Evolutionary conservation across 1,284 basidiomycete genomes (phyloP).

Genomic region (Marasmius fiardii): DNA sequence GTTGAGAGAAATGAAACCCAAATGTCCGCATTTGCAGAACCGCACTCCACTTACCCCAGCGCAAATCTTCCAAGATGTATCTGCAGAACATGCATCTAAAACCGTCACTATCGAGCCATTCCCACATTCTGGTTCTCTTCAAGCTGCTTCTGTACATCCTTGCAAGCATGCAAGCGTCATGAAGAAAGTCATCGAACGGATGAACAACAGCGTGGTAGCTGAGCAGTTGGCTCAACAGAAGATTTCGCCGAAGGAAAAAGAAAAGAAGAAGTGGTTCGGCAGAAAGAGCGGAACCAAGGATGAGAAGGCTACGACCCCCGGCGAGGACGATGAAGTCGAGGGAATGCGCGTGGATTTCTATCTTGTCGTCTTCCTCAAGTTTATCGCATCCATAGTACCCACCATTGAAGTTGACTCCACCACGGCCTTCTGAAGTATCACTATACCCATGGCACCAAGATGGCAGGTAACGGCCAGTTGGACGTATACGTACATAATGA

Average conservation of each 20-base stretch:
- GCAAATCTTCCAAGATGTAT: slow-evolving; percentile 97
- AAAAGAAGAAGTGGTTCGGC: slow-evolving; percentile 84
- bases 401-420: slow-evolving; percentile 95
- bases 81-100: slow-evolving; percentile 96
- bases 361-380: slow-evolving; percentile 95
- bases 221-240: slow-evolving; percentile 67
- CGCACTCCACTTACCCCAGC: slow-evolving; percentile 81
- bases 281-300: slow-evolving; percentile 70
- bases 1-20: not conserved
- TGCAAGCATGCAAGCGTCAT: slow-evolving; percentile 99
- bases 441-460: no score
- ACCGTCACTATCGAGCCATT: slow-evolving; percentile 99
- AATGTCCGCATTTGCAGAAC: slow-evolving; percentile 48
- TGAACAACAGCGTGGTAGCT: slow-evolving; percentile 87
- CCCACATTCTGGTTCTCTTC: slow-evolving; percentile 83
- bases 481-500: no score
- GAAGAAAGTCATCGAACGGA: slow-evolving; percentile 99
- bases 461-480: not conserved
- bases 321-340: slow-evolving; percentile 70
- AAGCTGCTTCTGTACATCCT: slow-evolving; percentile 92
- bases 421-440: slow-evolving; percentile 63
- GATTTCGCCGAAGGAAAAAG: slow-evolving; percentile 39
- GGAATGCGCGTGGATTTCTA: slow-evolving; percentile 96
- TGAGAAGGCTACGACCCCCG: slow-evolving; percentile 37
- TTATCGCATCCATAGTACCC: slow-evolving; percentile 91